Percentiles rank a stretch among this genome's conserved stretches.
Evolutionary conservation across 441 rosid species (phyloP).

Genomic region (Melastoma candidum): DNA sequence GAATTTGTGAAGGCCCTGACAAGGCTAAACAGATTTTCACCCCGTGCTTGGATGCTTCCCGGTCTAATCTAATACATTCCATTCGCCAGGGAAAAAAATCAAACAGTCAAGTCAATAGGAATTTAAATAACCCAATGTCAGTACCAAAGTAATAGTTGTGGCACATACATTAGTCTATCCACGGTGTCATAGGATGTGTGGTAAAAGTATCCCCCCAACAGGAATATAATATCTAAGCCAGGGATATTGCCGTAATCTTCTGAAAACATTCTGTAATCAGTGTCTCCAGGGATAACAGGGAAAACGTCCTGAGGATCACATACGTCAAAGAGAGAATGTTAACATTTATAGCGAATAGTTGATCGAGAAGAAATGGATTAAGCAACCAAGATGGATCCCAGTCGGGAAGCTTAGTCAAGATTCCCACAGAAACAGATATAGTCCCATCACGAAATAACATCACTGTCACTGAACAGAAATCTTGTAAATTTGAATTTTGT

Average conservation of each 20-base stretch:
- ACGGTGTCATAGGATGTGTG: constrained; percentile 91
- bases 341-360: too few relatives aligned
- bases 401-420: too few relatives aligned
- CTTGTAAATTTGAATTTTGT: too few relatives aligned
- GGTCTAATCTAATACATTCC: constrained; percentile 59
- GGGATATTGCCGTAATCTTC: constrained; percentile 91
- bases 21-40: constrained; percentile 73
- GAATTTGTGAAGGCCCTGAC: constrained; percentile 76
- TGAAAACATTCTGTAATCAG: constrained; percentile 91
- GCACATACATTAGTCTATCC: constrained; percentile 95
- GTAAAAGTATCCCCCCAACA: constrained; percentile 95
- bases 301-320: constrained; percentile 65
- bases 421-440: too few relatives aligned
- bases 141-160: constrained; percentile 48
- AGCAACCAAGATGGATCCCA: too few relatives aligned
- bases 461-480: too few relatives aligned
- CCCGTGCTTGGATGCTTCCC: constrained; percentile 99
- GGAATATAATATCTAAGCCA: constrained; percentile 95
- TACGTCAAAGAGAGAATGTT: too few relatives aligned
- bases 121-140: constrained; percentile 10
- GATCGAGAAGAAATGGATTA: too few relatives aligned
- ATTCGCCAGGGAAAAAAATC: constrained; percentile 14
- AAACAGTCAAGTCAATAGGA: constrained; percentile 2
- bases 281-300: constrained; percentile 88
- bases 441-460: too few relatives aligned